A percentile compares a stretch with the other conserved stretches of the same genome.
These are phyloP conservation scores for Xylaria sp. DNA, from an alignment of 2,329 filamentous ascomycete species.

Conservation along the genomic window DNA sequence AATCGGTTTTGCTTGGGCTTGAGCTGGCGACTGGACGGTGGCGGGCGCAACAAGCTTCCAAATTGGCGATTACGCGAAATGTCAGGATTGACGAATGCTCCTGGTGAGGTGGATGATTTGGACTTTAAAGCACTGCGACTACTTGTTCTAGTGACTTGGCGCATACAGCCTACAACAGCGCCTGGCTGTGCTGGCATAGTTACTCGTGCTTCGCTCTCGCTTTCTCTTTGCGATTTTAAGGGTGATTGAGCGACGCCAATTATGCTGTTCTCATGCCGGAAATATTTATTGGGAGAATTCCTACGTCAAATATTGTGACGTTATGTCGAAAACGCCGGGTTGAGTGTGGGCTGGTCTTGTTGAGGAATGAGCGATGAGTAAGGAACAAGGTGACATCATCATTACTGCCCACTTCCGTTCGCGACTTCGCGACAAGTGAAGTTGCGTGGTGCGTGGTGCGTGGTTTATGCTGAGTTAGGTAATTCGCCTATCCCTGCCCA, in stretches of 20 bases:
- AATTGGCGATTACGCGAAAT: slow-evolving; percentile 39
- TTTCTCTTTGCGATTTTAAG: slow-evolving; percentile 5
- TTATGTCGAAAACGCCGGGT: not conserved
- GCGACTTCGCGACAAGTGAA: slow-evolving; percentile 7
- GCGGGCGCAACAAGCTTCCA: slow-evolving; percentile 36
- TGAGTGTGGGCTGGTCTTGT: slow-evolving; percentile 4
- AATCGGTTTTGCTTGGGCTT: slow-evolving; percentile 35
- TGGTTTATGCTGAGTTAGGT: not conserved
- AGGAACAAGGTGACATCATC: slow-evolving; percentile 29
- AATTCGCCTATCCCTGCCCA: not conserved
- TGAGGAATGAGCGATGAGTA: slow-evolving; percentile 11
- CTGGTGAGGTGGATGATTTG: slow-evolving; percentile 25
- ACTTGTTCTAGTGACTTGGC: slow-evolving; percentile 40
- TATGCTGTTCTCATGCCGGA: not conserved
- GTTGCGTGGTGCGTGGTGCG: not conserved
- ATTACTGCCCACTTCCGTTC: slow-evolving; percentile 6
- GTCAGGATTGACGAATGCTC: slow-evolving; percentile 21
- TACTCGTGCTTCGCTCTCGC: slow-evolving; percentile 8
- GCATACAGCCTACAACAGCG: slow-evolving; percentile 40
- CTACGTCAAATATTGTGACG: not conserved
- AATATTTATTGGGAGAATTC: not conserved
- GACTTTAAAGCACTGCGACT: slow-evolving; percentile 32
- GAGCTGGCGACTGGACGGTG: slow-evolving; percentile 19
- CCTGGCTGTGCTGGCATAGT: slow-evolving; percentile 45
- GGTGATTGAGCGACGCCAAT: slow-evolving; percentile 18